Conservation (phyloP, 495 filamentous ascomycete species). For the Parmelia sp. region DNA sequence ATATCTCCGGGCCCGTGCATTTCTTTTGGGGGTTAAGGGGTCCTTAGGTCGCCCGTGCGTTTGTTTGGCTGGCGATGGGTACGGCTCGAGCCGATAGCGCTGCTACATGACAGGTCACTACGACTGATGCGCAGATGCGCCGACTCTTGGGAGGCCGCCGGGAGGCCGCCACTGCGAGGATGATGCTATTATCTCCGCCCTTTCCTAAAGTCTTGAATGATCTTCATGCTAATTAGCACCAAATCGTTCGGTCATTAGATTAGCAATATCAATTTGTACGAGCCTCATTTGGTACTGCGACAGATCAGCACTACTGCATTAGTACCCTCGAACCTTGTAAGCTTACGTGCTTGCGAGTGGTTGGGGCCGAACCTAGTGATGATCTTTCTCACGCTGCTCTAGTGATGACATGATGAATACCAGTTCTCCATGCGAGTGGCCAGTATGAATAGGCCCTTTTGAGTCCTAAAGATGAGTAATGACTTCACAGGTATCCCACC, state of each 20-base stretch:
- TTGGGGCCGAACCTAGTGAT: neutral
- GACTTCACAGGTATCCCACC: too few species aligned
- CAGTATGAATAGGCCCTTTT: too few species aligned
- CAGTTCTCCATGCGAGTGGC: too few species aligned
- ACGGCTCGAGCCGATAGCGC: conserved; percentile 5
- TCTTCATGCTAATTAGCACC: neutral
- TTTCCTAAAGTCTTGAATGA: neutral
- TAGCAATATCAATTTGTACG: neutral
- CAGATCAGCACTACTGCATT: too few species aligned
- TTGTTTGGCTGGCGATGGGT: neutral
- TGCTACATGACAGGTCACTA: conserved; percentile 5
- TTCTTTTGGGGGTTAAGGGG: neutral
- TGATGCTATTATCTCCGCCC: neutral
- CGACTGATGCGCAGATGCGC: neutral
- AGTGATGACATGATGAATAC: too few species aligned
- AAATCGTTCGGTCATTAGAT: neutral
- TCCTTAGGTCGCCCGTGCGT: conserved; percentile 2
- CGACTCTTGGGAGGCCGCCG: neutral
- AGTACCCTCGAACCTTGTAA: too few species aligned
- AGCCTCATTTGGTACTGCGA: neutral
- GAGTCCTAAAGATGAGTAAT: too few species aligned
- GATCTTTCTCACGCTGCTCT: neutral
- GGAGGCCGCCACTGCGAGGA: neutral
- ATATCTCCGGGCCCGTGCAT: conserved; percentile 3
- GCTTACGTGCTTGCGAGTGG: too few species aligned